Base-by-base conservation (phyloP, 257 asterid species). In the Dorcoceras hygrometricum region DNA sequence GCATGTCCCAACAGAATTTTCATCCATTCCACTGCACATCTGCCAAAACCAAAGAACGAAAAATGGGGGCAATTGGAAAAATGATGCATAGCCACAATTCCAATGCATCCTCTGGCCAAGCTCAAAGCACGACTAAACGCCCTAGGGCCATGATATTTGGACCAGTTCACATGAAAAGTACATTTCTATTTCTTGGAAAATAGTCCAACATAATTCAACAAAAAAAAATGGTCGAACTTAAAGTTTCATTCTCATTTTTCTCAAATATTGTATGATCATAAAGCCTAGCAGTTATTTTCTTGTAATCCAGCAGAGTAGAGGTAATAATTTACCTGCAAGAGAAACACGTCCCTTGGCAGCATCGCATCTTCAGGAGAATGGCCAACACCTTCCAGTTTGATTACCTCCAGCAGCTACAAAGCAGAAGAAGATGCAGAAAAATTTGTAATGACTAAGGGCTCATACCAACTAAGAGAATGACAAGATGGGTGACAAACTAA, bases 1-100 rank as follows among this genome's bases (percentile, higher is more conserved):
- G 18, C 90, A 86, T 23, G 90, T 77, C 69, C 97, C 97, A 53
- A 90, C 77, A 2, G 96, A 86, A 67, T 81, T 88, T 79, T 90
- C 97, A 78, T 90, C 97, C 89, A 88, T 80, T 68, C 97, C 97
- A 53, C 91, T 75, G 69, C 97, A 87, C 65, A 90, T 74, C 97
- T 90, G 87, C 68, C 62, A 76, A 43, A 67, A 1, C 60, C 54
- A 59, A 66, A 19, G 59, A 66, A 75, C 22, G 60, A 63, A 39
- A 53, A 6, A 19, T 65, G 11, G 67, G 39, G 31, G 18, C 26
- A 6, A 22, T 26, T 20, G 39, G 16, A 22, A 14, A 53, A 51
- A 61, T 57, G 2, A 25, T 23, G 23, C 36, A 31, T 16, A 5
- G 0, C 27, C 3, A 46, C 39, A 50, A 12, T 56, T 63, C 32